Base-by-base conservation (phyloP, 495 filamentous ascomycete species). In the Echria macrotheca region DNA sequence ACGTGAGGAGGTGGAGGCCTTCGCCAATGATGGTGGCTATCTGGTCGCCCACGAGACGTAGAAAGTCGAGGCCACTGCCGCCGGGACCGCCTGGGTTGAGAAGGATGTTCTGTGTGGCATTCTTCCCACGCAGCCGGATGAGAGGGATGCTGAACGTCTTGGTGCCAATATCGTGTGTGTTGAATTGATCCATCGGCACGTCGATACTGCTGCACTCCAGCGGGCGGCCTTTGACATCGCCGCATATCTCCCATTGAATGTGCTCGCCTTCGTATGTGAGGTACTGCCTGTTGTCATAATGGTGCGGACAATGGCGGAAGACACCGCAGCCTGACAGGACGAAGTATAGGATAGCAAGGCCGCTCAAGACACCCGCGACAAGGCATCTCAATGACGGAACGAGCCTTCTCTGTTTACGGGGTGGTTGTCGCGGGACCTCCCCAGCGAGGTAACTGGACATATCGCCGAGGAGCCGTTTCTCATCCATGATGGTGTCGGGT, bases 31-130 rank as follows among this genome's bases (percentile, higher is more conserved):
- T 61, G 14, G 55, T 43, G 39, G 44, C 59, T 7, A 75, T 50
- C 15, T 56, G 53, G 7, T 51, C 57, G 29, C 71, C 70, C 1
- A 44, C 43, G 9, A 60, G 57, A 40, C 66, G 55, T 11, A 75
- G 18, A 15, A 68, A 64, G 3, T 60, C 50, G 17, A 65, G 57
- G 1, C 71, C 72, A 22, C 67, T 67, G 1, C 50, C 70, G 15
- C 71, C 72, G 2, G 72, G 71, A 1, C 72, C 71, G 17, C 72
- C 72, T 3, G 71, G 69, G 56, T 75, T 75, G 26, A 72, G 52
- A 18, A 75, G 58, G 10, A 75, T 53, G 51, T 67, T 71, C 52
- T 54, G 61, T n/a, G 61, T 72, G 11, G 64, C 62, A 29, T 67
- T 64, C 24, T 44, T 54, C 37, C 64, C 66, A 23, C 68, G 67